Percentiles rank a stretch among this genome's conserved stretches.
These are phyloP conservation scores for Stagonosporopsis cucurbitacearum DNA, from an alignment of 2,329 filamentous ascomycete species.

Conservation along the genomic window DNA sequence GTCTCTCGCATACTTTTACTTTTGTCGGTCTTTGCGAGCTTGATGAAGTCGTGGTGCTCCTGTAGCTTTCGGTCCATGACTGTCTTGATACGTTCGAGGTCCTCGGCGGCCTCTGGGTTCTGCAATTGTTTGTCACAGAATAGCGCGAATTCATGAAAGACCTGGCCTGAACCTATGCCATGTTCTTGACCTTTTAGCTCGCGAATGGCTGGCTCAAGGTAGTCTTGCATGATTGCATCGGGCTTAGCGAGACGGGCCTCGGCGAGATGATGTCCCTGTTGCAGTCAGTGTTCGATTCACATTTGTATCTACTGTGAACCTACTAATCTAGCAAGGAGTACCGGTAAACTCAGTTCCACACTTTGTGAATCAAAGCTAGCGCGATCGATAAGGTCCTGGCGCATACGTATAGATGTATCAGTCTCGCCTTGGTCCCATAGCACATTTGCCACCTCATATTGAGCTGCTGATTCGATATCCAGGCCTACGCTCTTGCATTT, in stretches of 20 bases:
- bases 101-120: slow-evolving; percentile 82
- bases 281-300: slow-evolving; percentile 18
- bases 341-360: slow-evolving; percentile 55
- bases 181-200: slow-evolving; percentile 74
- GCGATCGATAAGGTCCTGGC: slow-evolving; percentile 68
- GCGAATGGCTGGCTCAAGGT: slow-evolving; percentile 82
- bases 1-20: slow-evolving; percentile 54
- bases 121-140: slow-evolving; percentile 96
- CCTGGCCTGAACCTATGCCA: slow-evolving; percentile 79
- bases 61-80: slow-evolving; percentile 80
- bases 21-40: slow-evolving; percentile 59
- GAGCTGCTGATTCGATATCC: slow-evolving; percentile 76
- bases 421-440: slow-evolving; percentile 95
- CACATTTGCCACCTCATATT: slow-evolving; percentile 84
- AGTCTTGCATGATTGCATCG: slow-evolving; percentile 85
- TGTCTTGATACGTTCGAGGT: slow-evolving; percentile 79
- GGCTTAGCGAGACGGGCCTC: slow-evolving; percentile 90
- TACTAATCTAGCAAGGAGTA: slow-evolving; percentile 82
- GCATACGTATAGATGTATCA: slow-evolving; percentile 84
- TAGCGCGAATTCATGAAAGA: slow-evolving; percentile 91
- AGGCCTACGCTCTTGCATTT: slow-evolving; percentile 74
- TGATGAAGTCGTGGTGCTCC: slow-evolving; percentile 77
- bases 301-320: slow-evolving; percentile 7
- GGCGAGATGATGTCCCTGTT: slow-evolving; percentile 80
- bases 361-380: slow-evolving; percentile 41